Evolutionary conservation across 768 basidiomycete species (phyloP).

Genomic region (Auriscalpium microsporum): DNA sequence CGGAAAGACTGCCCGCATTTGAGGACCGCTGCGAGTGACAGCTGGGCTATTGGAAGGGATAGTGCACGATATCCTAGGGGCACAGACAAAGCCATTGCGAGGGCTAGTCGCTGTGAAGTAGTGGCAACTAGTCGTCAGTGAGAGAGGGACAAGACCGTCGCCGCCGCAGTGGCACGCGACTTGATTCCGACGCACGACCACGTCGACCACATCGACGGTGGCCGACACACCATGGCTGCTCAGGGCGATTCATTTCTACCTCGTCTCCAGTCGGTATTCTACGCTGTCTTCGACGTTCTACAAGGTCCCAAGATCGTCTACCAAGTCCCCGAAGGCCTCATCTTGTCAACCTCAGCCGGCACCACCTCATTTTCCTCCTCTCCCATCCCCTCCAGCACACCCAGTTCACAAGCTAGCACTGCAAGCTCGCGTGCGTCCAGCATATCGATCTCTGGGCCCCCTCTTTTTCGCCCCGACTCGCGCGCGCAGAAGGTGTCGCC

Average conservation of each 20-base stretch:
- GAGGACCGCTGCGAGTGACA: conserved; percentile 71
- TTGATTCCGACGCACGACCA: not conserved
- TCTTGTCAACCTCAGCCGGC: conserved; percentile 33
- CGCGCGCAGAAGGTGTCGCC: conserved; percentile 29
- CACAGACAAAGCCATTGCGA: not conserved
- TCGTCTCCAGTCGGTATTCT: conserved; percentile 81
- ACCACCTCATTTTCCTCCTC: conserved; percentile 23
- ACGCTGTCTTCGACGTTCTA: conserved; percentile 80
- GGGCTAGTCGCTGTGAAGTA: no score
- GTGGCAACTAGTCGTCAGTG: no score
- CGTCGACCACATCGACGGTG: not conserved
- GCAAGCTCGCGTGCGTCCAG: conserved; percentile 44
- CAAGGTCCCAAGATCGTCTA: conserved; percentile 86
- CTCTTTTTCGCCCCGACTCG: conserved; percentile 24
- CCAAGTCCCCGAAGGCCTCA: conserved; percentile 90
- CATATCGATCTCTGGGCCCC: conserved; percentile 27
- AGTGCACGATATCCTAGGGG: conserved; percentile 47
- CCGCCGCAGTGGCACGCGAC: no score
- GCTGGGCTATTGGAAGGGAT: conserved; percentile 53
- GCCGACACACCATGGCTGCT: conserved; percentile 26
- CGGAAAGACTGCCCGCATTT: conserved; percentile 83
- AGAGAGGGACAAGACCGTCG: no score
- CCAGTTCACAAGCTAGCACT: conserved; percentile 24
- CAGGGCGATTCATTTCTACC: conserved; percentile 68
- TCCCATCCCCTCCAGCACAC: conserved; percentile 25